Percentiles rank a stretch among this genome's conserved stretches.
Conservation (phyloP, 2,329 filamentous ascomycete species). For the Fusarium sp. region DNA sequence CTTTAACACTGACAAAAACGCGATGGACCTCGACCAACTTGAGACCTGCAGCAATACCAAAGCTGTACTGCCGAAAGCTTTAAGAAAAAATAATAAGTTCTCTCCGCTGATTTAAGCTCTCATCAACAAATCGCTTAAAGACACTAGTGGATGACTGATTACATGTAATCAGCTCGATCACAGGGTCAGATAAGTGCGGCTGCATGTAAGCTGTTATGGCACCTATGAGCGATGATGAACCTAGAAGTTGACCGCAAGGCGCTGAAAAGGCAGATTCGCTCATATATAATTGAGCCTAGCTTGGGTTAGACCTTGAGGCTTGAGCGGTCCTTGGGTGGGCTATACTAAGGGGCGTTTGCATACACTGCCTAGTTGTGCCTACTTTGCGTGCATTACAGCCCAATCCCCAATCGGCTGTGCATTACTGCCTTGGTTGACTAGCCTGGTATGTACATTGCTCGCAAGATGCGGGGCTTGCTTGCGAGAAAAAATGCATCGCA, state of each 20-base stretch:
- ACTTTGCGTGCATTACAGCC: background rate
- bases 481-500: fast-evolving
- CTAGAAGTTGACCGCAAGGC: background rate
- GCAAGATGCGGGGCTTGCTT: background rate
- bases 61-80: fast-evolving
- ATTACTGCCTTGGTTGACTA: background rate
- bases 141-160: fast-evolving
- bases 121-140: no score
- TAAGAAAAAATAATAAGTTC: no score
- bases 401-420: background rate
- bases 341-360: background rate
- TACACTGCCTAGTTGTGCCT: background rate
- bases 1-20: no score
- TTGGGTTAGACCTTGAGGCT: background rate
- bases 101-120: no score
- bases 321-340: background rate
- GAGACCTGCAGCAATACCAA: background rate
- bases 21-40: no score
- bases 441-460: fast-evolving
- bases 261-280: background rate
- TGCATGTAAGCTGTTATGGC: background rate
- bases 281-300: background rate
- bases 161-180: background rate
- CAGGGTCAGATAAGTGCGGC: background rate
- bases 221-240: fast-evolving